Evolutionary conservation across 202 grass and related monocot species (phyloP).

Genomic region (Panicum virgatum): DNA sequence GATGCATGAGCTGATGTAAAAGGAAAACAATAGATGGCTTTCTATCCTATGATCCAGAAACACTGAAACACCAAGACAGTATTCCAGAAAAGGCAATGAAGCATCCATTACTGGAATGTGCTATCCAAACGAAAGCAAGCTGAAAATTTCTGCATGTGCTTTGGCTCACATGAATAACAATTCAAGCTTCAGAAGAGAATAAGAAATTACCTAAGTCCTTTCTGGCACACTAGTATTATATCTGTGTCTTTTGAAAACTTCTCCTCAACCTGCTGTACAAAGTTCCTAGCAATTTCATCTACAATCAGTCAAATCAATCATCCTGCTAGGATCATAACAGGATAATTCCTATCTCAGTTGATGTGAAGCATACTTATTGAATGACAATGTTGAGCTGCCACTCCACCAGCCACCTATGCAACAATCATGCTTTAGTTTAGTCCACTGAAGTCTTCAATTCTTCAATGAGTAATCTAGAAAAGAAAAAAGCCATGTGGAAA

Average conservation of each 20-base stretch:
- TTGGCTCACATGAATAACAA: neutral
- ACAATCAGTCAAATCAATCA: constrained; percentile 31
- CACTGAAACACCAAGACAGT: constrained; percentile 11
- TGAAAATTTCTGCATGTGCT: constrained; percentile 6
- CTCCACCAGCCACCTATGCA: constrained; percentile 97
- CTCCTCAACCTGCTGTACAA: constrained; percentile 76
- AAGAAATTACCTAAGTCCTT: constrained; percentile 78
- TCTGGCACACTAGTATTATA: constrained; percentile 86
- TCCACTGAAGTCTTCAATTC: neutral
- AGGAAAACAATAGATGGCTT: constrained; percentile 2
- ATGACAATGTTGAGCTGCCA: constrained; percentile 76
- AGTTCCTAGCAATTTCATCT: constrained; percentile 57
- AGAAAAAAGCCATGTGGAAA: neutral
- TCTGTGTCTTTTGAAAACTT: constrained; percentile 90
- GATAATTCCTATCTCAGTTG: constrained; percentile 13
- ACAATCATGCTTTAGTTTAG: constrained; percentile 33
- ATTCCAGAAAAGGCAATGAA: neutral
- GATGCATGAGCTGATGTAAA: neutral
- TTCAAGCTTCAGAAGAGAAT: neutral
- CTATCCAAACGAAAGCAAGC: constrained; percentile 4
- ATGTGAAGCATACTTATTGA: constrained; percentile 68
- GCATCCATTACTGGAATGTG: neutral
- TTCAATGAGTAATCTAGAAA: constrained; percentile 4
- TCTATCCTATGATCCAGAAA: constrained; percentile 5
- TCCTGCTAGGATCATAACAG: constrained; percentile 24